Evolutionary conservation across 345 rosid species (phyloP), one percentile per base, ranked within the genome.

Genomic region (Melastoma malabathricum): DNA sequence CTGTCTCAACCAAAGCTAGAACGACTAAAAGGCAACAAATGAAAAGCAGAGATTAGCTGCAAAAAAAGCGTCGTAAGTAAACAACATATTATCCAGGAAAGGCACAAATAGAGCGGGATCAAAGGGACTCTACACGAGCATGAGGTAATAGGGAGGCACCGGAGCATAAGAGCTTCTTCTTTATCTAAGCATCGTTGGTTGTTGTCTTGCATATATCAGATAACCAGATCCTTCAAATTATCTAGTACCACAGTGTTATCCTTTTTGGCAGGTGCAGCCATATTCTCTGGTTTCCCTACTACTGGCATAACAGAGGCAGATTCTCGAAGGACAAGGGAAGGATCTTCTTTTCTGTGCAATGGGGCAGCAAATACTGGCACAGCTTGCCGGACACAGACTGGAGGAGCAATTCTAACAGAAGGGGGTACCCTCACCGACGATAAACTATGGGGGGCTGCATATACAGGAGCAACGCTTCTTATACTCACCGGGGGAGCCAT

Each of bases 401-500:
- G 78, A 5, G 78, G 80, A 0, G 94, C 90, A 20, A 75, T 70
- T 17, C 77, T 68, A 50, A 72, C 66, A 0, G 76, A 74, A 52
- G 75, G n/a, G n/a, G 83, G 65, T 20, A 66, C 57, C 19, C 64
- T 61, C 56, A 74, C 64, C 41, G 82, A 62, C 17, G 67, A 69
- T 27, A 75, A 79, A n/a, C 54, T 60, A 16, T 81, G 90, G 27
- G 96, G 96, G 34, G 98, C 89, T 15, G 98, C 78, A 65, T 79
- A 90, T 56, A 83, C 89, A 1, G 98, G 96, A 43, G 76, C 77
- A 6, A 82, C 64, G 3, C 73, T 80, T 71, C 98, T 82, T 66
- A 86, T 68, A 10, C 82, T 86, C 46, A 90, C 98, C 3, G 96
- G 87, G 4, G 88, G 96, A 58, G 96, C 98, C 59, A 77, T 67